A percentile compares a stretch with the other conserved stretches of the same genome.
Evolutionary conservation across 805 yeast species (phyloP).

Genomic region (Cephaloascus fragrans): DNA sequence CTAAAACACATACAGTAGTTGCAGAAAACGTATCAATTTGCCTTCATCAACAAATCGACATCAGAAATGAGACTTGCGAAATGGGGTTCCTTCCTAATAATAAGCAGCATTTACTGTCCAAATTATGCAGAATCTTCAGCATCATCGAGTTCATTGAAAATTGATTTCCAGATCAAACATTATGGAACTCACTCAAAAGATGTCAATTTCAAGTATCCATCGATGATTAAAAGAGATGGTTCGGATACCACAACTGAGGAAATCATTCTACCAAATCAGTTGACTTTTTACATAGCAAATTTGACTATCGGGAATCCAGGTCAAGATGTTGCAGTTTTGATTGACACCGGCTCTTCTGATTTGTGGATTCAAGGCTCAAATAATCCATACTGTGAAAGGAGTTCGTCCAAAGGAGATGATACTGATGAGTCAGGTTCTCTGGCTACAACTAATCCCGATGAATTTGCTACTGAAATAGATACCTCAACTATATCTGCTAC

Average conservation of each 20-base stretch:
- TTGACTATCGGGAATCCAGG: constrained; percentile 47
- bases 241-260: not conserved
- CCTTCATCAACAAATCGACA: too few relatives aligned
- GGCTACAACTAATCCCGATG: not conserved
- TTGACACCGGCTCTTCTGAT: constrained; percentile 78
- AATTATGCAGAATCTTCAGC: too few relatives aligned
- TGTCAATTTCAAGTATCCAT: not conserved
- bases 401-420: constrained; percentile 1
- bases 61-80: too few relatives aligned
- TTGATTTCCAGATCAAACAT: constrained; percentile 6
- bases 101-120: too few relatives aligned
- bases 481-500: not conserved
- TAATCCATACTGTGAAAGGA: not conserved
- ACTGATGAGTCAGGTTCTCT: constrained; percentile 2
- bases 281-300: constrained; percentile 34
- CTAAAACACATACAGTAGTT: too few relatives aligned
- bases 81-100: too few relatives aligned
- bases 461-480: not conserved
- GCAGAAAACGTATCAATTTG: too few relatives aligned
- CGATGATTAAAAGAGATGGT: not conserved
- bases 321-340: constrained; percentile 41
- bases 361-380: constrained; percentile 48
- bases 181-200: constrained; percentile 1
- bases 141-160: not conserved
- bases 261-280: not conserved